These are phyloP conservation scores for Blastobotrys indianensis DNA, from an alignment of 1,139 yeast genomes.

Conservation along the genomic window DNA sequence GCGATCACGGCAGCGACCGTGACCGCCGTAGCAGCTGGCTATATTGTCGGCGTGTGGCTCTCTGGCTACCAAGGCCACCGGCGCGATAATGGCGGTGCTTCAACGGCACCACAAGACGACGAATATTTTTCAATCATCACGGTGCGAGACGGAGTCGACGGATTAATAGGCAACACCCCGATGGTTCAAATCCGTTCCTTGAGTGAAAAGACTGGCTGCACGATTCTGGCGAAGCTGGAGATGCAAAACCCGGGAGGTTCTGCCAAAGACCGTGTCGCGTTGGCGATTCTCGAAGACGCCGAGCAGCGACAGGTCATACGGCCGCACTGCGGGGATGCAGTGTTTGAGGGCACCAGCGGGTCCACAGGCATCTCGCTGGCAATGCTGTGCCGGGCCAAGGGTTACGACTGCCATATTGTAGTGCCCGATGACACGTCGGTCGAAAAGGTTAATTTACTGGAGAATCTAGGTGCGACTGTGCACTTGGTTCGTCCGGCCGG, in stretches of 20 bases:
- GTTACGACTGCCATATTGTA: conserved; percentile 85
- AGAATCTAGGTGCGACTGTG: conserved; percentile 75
- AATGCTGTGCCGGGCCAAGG: conserved; percentile 76
- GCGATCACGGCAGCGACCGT: too few relatives aligned
- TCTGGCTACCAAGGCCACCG: too few relatives aligned
- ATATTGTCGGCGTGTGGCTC: too few relatives aligned
- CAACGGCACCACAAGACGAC: too few relatives aligned
- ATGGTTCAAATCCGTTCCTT: conserved; percentile 70
- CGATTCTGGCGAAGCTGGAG: conserved; percentile 82
- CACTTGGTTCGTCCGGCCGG: conserved; percentile 92
- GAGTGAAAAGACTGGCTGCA: conserved; percentile 71
- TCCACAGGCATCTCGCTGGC: conserved; percentile 95
- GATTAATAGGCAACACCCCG: conserved; percentile 86
- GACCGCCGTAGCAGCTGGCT: too few relatives aligned
- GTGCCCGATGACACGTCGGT: conserved; percentile 91
- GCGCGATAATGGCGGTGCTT: too few relatives aligned
- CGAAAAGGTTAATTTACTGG: conserved; percentile 69
- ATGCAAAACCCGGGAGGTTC: conserved; percentile 90
- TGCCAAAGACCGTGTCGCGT: conserved; percentile 91
- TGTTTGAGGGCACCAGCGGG: conserved; percentile 93
- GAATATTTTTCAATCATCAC: too few relatives aligned
- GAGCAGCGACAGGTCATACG: conserved; percentile 53
- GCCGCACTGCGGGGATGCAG: conserved; percentile 57
- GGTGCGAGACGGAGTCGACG: conserved; percentile 41
- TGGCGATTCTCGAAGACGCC: conserved; percentile 68